A percentile compares a stretch with the other conserved stretches of the same genome.
phyloP scores from a whole-genome alignment of 108 stramenopile species.

The Fragilariopsis cylindrus region DNA sequence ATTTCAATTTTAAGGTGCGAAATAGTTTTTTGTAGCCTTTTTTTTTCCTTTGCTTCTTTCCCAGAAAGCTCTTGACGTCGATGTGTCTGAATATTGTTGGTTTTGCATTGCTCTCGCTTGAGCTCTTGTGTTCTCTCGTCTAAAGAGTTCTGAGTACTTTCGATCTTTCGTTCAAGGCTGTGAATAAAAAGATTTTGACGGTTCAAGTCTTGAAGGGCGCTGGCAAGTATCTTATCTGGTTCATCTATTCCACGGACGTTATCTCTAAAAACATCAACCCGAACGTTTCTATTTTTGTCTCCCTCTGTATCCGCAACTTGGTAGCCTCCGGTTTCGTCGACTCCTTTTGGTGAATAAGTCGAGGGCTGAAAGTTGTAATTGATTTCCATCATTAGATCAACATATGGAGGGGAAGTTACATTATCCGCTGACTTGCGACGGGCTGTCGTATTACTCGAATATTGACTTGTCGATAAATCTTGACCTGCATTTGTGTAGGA shows the following conservation, averaged over 20 bases:
- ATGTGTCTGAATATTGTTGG: conserved; percentile 21
- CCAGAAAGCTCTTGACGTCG: conserved; percentile 22
- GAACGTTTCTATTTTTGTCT: background rate
- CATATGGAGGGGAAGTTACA: too few species aligned
- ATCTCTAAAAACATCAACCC: background rate
- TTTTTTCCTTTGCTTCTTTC: conserved; percentile 15
- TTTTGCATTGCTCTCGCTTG: conserved; percentile 17
- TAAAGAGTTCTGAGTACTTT: conserved; percentile 19
- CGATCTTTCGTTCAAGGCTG: conserved; percentile 22
- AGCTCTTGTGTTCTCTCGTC: conserved; percentile 21
- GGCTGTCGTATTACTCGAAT: too few species aligned
- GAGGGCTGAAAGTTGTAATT: too few species aligned
- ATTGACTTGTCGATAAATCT: too few species aligned
- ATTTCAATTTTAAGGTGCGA: conserved; percentile 23
- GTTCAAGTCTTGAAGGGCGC: conserved; percentile 31
- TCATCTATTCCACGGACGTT: background rate
- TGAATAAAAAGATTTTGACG: conserved; percentile 28
- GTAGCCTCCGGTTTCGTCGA: too few species aligned
- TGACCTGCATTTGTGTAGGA: too few species aligned
- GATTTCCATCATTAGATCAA: too few species aligned
- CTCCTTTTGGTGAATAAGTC: too few species aligned
- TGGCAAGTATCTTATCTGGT: conserved; percentile 13
- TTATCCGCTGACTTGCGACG: too few species aligned
- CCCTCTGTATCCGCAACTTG: too few species aligned
- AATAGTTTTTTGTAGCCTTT: conserved; percentile 14